Evolutionary conservation across 2,329 filamentous ascomycete genomes (phyloP), one percentile per base, ranked within the genome.

Genomic region (Verticillium albo-atrum): DNA sequence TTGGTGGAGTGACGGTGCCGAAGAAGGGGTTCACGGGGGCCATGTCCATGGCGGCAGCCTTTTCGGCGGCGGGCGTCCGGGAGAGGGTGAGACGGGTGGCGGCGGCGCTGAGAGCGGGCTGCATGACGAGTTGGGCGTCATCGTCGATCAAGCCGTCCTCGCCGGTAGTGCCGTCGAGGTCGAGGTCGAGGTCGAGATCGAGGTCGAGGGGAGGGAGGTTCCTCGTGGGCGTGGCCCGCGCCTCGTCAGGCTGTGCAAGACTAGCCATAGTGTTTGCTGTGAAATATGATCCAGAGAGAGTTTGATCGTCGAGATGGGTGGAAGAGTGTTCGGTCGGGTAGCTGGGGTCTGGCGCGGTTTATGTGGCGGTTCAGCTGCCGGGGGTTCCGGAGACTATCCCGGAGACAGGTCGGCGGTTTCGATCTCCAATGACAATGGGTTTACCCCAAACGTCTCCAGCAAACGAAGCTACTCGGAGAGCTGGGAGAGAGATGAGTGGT

Each of bases 41-140:
- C 57, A 74, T 72, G 28, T 82, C 78, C 75, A 87, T 75, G 1
- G 81, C 84, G 6, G 81, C 80, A 17, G 77, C 80, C 70, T 84
- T 87, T 68, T 87, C 85, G 28, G 78, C 76, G 4, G 82, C 83
- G 6, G 84, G 81, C 0, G 83, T 87, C 58, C 74, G 79, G 5
- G 78, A 73, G 3, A 82, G 80, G 14, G 82, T 82, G 42, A 87
- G 73, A 54, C 83, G 80, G 4, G 82, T 83, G 9, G 84, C 85
- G 25, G 76, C 75, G 6, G 78, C 77, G 68, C 83, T 87, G 63
- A 88, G 79, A 26, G 83, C 77, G 2, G 83, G 82, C 67, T 85
- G 84, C 55, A 88, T 77, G 53, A 87, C 78, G 7, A 83, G 84
- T 64, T 85, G 82, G 4, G 81, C 84, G 63, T 82, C 82, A 65